Evolutionary conservation across 2,329 filamentous ascomycete genomes (phyloP).

Genomic region (Chaetothyriales sp.): DNA sequence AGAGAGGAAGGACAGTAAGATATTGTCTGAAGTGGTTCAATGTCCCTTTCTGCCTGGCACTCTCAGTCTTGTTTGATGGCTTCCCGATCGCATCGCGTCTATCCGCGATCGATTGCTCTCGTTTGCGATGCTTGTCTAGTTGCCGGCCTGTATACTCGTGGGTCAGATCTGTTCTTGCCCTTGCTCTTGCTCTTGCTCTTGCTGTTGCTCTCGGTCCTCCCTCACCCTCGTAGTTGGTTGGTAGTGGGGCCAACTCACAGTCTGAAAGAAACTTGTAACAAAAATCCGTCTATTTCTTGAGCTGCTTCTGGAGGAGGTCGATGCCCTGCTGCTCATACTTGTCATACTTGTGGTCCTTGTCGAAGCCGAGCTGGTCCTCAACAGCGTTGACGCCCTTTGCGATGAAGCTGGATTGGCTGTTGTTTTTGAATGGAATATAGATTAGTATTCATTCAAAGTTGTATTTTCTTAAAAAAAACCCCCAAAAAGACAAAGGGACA

Average conservation of each 20-base stretch:
- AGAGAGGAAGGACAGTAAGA: no score
- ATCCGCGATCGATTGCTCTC: not conserved
- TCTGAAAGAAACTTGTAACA: not conserved
- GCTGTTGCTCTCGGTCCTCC: no score
- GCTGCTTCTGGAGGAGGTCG: not conserved
- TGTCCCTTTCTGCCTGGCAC: no score
- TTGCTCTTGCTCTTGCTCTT: no score
- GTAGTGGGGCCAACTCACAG: no score
- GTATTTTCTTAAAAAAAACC: no score
- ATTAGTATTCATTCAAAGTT: not conserved
- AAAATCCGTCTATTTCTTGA: not conserved
- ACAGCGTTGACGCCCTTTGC: not conserved
- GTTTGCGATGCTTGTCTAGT: not conserved
- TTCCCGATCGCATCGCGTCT: not conserved
- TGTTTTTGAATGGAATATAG: not conserved
- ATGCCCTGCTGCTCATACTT: slow-evolving; percentile 1
- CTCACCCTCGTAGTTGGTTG: no score
- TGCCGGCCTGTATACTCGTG: not conserved
- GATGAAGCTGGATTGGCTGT: not conserved
- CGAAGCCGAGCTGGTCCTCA: not conserved
- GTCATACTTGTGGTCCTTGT: slow-evolving; percentile 2
- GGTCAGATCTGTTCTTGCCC: not conserved
- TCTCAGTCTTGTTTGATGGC: no score
- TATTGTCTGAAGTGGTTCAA: no score
- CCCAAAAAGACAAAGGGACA: no score